Conservation (phyloP, 495 filamentous ascomycete genomes). For the Tuber indicum region DNA sequence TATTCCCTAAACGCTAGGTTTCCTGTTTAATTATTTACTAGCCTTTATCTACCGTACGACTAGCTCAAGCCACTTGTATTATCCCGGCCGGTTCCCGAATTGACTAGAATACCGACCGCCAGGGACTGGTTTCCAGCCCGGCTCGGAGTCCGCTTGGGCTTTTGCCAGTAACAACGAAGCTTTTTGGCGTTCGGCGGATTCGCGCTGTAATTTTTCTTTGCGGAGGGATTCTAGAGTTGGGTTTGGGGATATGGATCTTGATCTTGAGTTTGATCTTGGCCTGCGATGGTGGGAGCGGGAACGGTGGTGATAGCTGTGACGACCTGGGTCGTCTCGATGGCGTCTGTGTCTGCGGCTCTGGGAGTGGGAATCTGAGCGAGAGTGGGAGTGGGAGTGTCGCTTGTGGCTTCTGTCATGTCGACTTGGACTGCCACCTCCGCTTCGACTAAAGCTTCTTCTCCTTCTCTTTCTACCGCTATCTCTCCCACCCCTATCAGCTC, state of each 20-base stretch:
- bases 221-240: slow-evolving; percentile 14
- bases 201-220: slow-evolving; percentile 28
- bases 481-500: slow-evolving; percentile 12
- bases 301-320: slow-evolving; percentile 8
- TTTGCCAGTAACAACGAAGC: slow-evolving; percentile 25
- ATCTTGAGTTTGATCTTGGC: slow-evolving; percentile 13
- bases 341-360: slow-evolving; percentile 14
- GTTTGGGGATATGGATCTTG: slow-evolving; percentile 13
- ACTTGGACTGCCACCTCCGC: slow-evolving; percentile 12
- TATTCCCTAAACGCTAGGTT: neutral
- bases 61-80: neutral
- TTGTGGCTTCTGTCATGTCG: slow-evolving; percentile 15
- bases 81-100: slow-evolving; percentile 29
- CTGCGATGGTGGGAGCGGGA: slow-evolving; percentile 12
- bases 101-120: slow-evolving; percentile 40
- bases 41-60: neutral
- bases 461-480: slow-evolving; percentile 12
- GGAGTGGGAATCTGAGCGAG: slow-evolving; percentile 7
- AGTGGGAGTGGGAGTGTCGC: slow-evolving; percentile 9
- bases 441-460: slow-evolving; percentile 7
- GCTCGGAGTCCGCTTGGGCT: slow-evolving; percentile 29
- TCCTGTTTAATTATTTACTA: neutral
- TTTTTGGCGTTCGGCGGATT: slow-evolving; percentile 27
- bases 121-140: slow-evolving; percentile 33
- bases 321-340: neutral